These are phyloP conservation scores for Phytophthora brassicae DNA, from an alignment of 352 stramenopile genomes.

Conservation along the genomic window DNA sequence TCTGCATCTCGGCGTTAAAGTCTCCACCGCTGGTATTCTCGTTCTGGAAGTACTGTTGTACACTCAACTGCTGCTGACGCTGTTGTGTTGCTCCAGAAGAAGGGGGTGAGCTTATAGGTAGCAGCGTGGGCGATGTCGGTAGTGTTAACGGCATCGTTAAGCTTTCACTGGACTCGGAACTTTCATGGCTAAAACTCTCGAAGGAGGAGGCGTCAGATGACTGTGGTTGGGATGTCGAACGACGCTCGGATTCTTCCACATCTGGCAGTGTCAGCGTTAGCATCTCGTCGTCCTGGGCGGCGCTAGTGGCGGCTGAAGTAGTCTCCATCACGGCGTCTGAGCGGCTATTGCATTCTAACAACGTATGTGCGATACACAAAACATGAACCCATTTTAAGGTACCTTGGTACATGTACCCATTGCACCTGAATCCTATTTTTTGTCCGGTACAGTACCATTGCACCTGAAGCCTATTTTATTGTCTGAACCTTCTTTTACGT, in stretches of 20 bases:
- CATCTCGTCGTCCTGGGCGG: slow-evolving; percentile 38
- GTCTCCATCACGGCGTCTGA: slow-evolving; percentile 15
- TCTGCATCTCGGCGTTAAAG: slow-evolving; percentile 50
- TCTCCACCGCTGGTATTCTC: slow-evolving; percentile 29
- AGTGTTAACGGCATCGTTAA: slow-evolving; percentile 41
- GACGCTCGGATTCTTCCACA: slow-evolving; percentile 30
- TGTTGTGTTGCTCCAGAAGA: slow-evolving; percentile 21
- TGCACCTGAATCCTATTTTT: too few relatives aligned
- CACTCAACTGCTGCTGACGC: slow-evolving; percentile 22
- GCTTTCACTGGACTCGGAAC: slow-evolving; percentile 9
- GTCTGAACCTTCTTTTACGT: too few relatives aligned
- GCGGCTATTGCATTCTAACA: background rate
- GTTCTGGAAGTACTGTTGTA: slow-evolving; percentile 50
- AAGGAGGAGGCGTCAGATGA: slow-evolving; percentile 3
- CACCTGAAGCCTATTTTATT: too few relatives aligned
- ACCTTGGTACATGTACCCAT: too few relatives aligned
- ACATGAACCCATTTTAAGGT: too few relatives aligned
- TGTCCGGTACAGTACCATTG: too few relatives aligned
- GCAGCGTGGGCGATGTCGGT: slow-evolving; percentile 45
- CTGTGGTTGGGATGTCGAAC: slow-evolving; percentile 4
- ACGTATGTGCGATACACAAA: too few relatives aligned
- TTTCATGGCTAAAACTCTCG: slow-evolving; percentile 28
- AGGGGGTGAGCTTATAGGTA: slow-evolving; percentile 44
- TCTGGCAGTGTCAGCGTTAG: slow-evolving; percentile 42
- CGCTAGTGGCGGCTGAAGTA: background rate